A percentile compares a stretch with the other conserved stretches of the same genome.
Conservation (phyloP, 192 early-diverging fungal genomes). For the Allomyces macrogynus region DNA sequence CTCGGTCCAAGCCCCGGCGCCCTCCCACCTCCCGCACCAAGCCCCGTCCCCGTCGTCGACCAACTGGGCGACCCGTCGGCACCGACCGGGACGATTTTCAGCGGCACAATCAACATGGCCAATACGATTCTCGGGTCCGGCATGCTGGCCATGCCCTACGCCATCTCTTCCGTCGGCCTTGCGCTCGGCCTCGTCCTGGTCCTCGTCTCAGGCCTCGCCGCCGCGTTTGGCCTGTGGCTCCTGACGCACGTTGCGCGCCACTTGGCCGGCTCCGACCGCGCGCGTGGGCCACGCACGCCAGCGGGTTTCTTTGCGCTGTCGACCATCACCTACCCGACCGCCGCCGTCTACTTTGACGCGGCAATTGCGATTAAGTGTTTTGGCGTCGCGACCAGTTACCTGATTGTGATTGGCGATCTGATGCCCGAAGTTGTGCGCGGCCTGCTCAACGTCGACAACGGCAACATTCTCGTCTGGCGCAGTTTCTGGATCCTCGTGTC, state of each 20-base stretch:
- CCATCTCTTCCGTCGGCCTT: slow-evolving; percentile 67
- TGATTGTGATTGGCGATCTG: slow-evolving; percentile 86
- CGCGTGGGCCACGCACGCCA: slow-evolving; percentile 24
- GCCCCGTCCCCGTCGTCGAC: no score
- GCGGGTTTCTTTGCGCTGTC: slow-evolving; percentile 72
- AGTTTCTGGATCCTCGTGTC: slow-evolving; percentile 71
- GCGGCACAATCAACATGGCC: slow-evolving; percentile 49
- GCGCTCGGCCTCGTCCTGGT: slow-evolving; percentile 63
- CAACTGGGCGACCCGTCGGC: background rate
- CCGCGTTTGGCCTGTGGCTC: slow-evolving; percentile 67
- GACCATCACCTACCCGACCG: slow-evolving; percentile 73
- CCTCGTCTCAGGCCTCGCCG: slow-evolving; percentile 45
- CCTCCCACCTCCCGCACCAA: no score
- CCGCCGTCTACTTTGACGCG: slow-evolving; percentile 72
- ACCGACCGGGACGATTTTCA: background rate
- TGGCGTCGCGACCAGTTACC: slow-evolving; percentile 81
- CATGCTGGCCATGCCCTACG: slow-evolving; percentile 91
- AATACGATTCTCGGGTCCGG: slow-evolving; percentile 96
- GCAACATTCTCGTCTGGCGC: slow-evolving; percentile 28
- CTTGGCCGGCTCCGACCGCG: slow-evolving; percentile 22
- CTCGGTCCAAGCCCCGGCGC: no score
- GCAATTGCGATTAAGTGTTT: slow-evolving; percentile 99
- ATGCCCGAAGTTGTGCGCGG: slow-evolving; percentile 49
- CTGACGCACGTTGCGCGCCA: slow-evolving; percentile 54
- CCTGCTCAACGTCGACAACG: slow-evolving; percentile 3